These are phyloP conservation scores for Echium plantagineum DNA, from an alignment of 257 asterid species.

Conservation along the genomic window DNA sequence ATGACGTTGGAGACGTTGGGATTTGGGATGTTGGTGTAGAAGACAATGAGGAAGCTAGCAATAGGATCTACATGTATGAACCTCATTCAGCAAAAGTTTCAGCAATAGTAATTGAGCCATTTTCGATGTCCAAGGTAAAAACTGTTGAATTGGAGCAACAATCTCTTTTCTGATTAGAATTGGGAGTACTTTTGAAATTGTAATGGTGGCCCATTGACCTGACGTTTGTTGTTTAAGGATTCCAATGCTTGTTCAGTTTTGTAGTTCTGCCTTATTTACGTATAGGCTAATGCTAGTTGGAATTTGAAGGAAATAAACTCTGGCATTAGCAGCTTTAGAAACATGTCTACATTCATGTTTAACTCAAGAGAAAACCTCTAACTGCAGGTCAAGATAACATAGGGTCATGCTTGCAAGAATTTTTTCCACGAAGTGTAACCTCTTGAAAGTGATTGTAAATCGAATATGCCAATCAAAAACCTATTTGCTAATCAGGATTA, in stretches of 20 bases:
- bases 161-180: neutral
- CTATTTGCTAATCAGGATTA: slow-evolving; percentile 5
- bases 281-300: too few relatives aligned
- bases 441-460: too few relatives aligned
- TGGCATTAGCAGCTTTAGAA: neutral
- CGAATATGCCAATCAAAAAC: too few relatives aligned
- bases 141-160: neutral
- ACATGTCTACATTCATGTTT: neutral
- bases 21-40: slow-evolving; percentile 51
- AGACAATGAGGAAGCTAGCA: slow-evolving; percentile 31
- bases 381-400: neutral
- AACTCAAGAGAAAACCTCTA: too few relatives aligned
- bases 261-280: too few relatives aligned
- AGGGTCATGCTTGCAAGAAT: neutral
- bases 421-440: too few relatives aligned
- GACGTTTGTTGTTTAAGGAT: slow-evolving; percentile 14
- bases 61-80: slow-evolving; percentile 54
- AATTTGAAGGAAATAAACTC: neutral
- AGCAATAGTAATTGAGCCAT: slow-evolving; percentile 26
- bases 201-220: neutral
- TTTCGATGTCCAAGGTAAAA: neutral
- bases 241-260: slow-evolving; percentile 43
- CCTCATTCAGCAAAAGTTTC: slow-evolving; percentile 77
- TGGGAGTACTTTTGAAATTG: neutral
- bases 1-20: slow-evolving; percentile 70